phyloP scores from a whole-genome alignment of 306 rosid species.

The Cyamopsis tetragonoloba region DNA sequence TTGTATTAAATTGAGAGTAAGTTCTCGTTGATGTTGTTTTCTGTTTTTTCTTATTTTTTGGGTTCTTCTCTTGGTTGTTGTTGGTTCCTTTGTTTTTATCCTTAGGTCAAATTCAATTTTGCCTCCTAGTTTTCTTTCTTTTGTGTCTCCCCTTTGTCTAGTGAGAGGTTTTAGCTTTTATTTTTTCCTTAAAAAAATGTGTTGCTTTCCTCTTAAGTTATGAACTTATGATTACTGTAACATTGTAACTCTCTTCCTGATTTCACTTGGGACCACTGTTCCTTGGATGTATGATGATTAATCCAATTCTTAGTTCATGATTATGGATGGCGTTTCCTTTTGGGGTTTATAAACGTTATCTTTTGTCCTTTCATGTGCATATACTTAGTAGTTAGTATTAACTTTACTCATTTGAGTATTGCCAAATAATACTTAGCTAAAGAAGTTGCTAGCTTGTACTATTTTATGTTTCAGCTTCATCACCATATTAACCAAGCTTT shows the following conservation, averaged over 20 bases:
- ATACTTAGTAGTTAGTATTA: background rate
- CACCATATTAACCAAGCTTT: conserved; percentile 31
- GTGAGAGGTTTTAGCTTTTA: background rate
- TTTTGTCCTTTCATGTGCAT: conserved; percentile 12
- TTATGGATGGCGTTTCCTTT: conserved; percentile 1
- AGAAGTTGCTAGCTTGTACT: conserved; percentile 10
- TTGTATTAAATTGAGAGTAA: background rate
- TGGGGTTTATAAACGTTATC: background rate
- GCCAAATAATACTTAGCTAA: background rate
- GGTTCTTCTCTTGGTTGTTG: too few species aligned
- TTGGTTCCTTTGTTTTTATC: background rate
- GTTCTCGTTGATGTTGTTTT: conserved; percentile 6
- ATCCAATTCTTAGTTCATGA: conserved; percentile 11
- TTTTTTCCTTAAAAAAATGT: background rate
- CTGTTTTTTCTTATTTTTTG: background rate
- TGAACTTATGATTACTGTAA: conserved; percentile 8
- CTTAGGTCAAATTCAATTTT: background rate
- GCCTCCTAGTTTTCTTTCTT: background rate
- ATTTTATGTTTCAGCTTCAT: background rate
- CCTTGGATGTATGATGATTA: conserved; percentile 15
- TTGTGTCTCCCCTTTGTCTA: background rate
- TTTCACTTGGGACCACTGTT: conserved; percentile 28
- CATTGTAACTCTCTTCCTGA: conserved; percentile 1
- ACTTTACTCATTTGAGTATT: background rate
- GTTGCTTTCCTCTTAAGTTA: conserved; percentile 27